Conservation (phyloP, 805 yeast genomes). For the Groenewaldozyma tartarivorans region DNA sequence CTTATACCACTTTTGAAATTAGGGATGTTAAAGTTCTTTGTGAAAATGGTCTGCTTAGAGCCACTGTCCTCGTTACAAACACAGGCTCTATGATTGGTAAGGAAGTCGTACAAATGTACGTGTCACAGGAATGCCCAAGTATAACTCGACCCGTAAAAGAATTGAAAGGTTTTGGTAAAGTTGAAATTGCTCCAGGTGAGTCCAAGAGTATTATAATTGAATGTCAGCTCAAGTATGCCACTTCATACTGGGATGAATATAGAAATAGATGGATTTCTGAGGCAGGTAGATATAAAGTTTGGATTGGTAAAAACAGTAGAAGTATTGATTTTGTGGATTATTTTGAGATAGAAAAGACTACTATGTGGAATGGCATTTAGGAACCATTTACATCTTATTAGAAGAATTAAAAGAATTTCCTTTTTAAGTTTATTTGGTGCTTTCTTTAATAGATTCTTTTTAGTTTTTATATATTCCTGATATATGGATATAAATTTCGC, state of each 20-base stretch:
- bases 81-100: slow-evolving; percentile 41
- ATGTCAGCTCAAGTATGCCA: slow-evolving; percentile 40
- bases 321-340: slow-evolving; percentile 10
- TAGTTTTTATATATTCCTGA: too few relatives aligned
- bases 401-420: too few relatives aligned
- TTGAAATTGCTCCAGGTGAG: slow-evolving; percentile 37
- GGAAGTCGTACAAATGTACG: slow-evolving; percentile 49
- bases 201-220: slow-evolving; percentile 29
- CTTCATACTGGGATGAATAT: slow-evolving; percentile 46
- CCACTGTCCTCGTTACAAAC: slow-evolving; percentile 31
- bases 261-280: slow-evolving; percentile 42
- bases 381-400: too few relatives aligned
- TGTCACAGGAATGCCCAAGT: slow-evolving; percentile 29
- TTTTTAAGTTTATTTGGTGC: too few relatives aligned
- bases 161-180: slow-evolving; percentile 48
- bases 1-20: slow-evolving; percentile 44
- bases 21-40: slow-evolving; percentile 18
- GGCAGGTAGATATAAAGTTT: slow-evolving; percentile 40
- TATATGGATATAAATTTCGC: too few relatives aligned
- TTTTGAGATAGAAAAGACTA: slow-evolving; percentile 15
- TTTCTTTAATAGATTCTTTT: too few relatives aligned
- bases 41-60: background rate
- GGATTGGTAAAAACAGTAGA: slow-evolving; percentile 11
- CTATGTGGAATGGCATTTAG: slow-evolving; percentile 21
- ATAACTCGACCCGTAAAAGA: slow-evolving; percentile 49